Evolutionary conservation across 2,329 filamentous ascomycete genomes (phyloP).

Genomic region (Trichoderma simmonsii): DNA sequence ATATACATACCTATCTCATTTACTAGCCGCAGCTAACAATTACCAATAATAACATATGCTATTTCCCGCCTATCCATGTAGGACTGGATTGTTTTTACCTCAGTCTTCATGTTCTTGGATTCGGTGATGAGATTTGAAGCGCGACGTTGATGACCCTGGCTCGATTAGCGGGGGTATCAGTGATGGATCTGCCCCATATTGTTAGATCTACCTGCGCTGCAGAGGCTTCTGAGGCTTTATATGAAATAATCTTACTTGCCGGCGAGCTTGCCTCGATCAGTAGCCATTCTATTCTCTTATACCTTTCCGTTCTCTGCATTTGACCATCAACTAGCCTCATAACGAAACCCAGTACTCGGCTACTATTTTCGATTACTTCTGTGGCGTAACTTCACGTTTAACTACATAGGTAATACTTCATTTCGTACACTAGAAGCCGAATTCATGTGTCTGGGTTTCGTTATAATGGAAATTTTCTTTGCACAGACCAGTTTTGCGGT

Average conservation of each 20-base stretch:
- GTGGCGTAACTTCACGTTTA: background rate
- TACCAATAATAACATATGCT: background rate
- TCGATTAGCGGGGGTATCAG: background rate
- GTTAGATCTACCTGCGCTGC: background rate
- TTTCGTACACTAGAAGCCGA: background rate
- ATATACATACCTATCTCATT: background rate
- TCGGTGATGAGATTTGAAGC: background rate
- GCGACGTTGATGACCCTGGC: background rate
- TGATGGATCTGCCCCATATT: background rate
- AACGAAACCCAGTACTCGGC: background rate
- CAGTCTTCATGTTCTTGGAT: background rate
- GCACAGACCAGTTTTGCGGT: background rate
- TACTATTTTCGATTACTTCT: background rate
- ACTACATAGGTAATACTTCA: background rate
- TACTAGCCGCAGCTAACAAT: background rate
- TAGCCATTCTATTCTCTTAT: background rate
- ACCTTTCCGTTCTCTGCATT: background rate
- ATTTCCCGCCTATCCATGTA: background rate
- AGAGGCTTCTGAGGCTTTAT: background rate
- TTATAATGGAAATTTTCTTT: background rate
- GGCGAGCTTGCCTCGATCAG: background rate
- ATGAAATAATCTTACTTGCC: background rate
- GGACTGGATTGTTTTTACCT: background rate
- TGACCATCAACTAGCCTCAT: background rate
- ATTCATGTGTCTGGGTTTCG: background rate